Conservation (phyloP, 1,284 basidiomycete genomes). For the Ceraceosorus guamensis region DNA sequence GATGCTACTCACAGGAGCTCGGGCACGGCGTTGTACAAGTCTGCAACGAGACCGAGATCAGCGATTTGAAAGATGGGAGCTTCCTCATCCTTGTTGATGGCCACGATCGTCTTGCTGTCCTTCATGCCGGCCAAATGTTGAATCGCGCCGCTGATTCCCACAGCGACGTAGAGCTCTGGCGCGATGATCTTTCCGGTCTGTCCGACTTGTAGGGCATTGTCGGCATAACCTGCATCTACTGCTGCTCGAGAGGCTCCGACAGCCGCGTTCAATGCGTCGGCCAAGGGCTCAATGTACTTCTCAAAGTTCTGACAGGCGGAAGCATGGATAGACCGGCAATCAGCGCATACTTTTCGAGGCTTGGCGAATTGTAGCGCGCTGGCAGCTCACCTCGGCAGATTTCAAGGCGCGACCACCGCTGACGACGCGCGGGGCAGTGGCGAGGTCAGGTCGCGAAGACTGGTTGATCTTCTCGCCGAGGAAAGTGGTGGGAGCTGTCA, state of each 20-base stretch:
- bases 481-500: constrained; percentile 56
- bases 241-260: constrained; percentile 95
- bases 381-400: constrained; percentile 66
- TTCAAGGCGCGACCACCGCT: constrained; percentile 94
- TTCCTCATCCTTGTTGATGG: constrained; percentile 97
- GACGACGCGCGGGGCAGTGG: constrained; percentile 77
- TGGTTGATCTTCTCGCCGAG: constrained; percentile 77
- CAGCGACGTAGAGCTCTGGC: constrained; percentile 87
- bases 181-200: constrained; percentile 81
- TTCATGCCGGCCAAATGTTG: constrained; percentile 99
- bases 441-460: constrained; percentile 88
- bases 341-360: no score
- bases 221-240: constrained; percentile 95
- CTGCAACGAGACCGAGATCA: constrained; percentile 81
- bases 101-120: constrained; percentile 95
- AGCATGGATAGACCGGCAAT: no score
- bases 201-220: constrained; percentile 96
- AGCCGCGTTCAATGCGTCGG: constrained; percentile 86
- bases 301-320: constrained; percentile 68
- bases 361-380: no score
- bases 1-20: constrained; percentile 21
- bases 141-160: constrained; percentile 96
- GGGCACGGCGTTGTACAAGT: constrained; percentile 49
- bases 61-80: constrained; percentile 99
- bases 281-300: constrained; percentile 78